Base-by-base conservation (phyloP, 2,329 filamentous ascomycete genomes). In the Lojkania enalia region DNA sequence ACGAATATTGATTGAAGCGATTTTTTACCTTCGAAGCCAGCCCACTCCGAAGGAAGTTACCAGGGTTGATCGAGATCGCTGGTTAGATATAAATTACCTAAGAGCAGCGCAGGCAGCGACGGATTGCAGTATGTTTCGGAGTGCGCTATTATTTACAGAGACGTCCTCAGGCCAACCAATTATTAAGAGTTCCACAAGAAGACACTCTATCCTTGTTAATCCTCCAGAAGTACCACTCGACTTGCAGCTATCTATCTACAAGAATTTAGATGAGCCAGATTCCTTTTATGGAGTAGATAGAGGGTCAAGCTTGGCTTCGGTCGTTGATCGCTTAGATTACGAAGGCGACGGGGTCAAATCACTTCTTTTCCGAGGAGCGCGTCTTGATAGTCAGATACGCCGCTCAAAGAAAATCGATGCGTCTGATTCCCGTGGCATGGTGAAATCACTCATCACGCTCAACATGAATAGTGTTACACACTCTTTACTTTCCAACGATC, bases 261-360 rank as follows among this genome's bases (percentile, higher is more conserved):
- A 89, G 63, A 92, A 89, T 49, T 87, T 99, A 35, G 91, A 96
- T 62, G 95, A 99, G 60, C 92, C 91, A 1, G 94, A 99, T 67
- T 86, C 90, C 0, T 99, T 95, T 67, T 99, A 99, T 63, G 95
- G 94, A 3, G 79, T 96, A 5, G 82, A 88, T 31, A 87, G 95
- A 67, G 82, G 82, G 30, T 81, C 90, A 5, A 90, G 84, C 45
- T 72, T 99, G 13, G 77, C 81, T 13, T 89, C 86, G 9, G 86
- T 97, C 1, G 76, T 97, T 46, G 82, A 86, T 39, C 85, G 88
- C 7, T 78, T 97, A 3, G 90, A 96, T 55, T 92, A 96, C 63
- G 94, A 99, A 71, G 85, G 85, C 38, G 86, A 95, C 56, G 91
- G 91, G 0, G 77, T 85, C 39, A 95, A 95, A 63, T 92, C 88